Evolutionary conservation across 306 rosid species (phyloP), one percentile per base, ranked within the genome.

Genomic region (Astragalus membranaceus): DNA sequence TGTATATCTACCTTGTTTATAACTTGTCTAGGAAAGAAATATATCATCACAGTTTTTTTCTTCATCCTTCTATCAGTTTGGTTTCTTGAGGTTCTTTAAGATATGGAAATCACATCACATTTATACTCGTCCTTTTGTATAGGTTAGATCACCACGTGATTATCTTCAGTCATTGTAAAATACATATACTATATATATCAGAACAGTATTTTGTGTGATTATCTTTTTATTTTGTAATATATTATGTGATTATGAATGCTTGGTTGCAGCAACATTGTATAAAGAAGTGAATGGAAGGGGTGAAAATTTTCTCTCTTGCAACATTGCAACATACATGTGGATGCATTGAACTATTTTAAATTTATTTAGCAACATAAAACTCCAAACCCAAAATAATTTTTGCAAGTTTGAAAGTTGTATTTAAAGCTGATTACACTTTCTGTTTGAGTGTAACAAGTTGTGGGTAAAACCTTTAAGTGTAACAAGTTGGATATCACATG

Each of bases 1-100:
- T 54, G 64, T 77, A 39, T 69, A 76, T 56, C 62, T 49, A 26
- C 48, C 55, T 56, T 78, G 52, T 81, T 79, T 70, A 78, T 36
- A 61, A 12, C 59, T 47, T 78, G 69, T 70, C 26, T 74, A 70
- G 75, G 53, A 49, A 47, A 52, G 35, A 29, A 29, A 65, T 55
- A 29, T 66, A 12, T 42, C 58, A 5, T 46, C 55, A 11, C 52
- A 69, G 41, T 36, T 36, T 20, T n/a, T 37, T 78, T 57, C 11
- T 60, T 13, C 20, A 23, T 11, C 61, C 43, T 30, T 58, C 20
- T n/a, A 2, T 50, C 33, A 57, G 4, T 69, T 68, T 49, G 57
- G 73, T 46, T 56, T 44, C 54, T 26, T 26, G 30, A 26, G 2
- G 30, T 26, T 26, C 29, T 54, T 17, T 37, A 43, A 56, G 11